phyloP scores from a whole-genome alignment of 176 grass and related monocot species.

The Poa pratensis region DNA sequence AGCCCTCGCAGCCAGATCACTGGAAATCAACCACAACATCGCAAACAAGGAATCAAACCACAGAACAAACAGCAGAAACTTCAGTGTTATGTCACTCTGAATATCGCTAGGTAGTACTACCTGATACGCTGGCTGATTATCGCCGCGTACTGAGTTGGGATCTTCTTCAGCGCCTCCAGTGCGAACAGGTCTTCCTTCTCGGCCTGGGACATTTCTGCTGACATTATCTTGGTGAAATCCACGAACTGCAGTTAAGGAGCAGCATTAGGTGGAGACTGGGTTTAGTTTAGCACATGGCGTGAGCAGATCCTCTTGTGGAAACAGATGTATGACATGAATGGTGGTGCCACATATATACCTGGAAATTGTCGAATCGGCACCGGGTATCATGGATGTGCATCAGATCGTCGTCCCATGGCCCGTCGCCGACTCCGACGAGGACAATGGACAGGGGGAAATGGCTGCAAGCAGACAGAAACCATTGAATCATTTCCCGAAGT shows the following conservation, averaged over 20 bases:
- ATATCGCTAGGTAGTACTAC: background rate
- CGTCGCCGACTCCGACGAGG: conserved; percentile 61
- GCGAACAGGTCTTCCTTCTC: conserved; percentile 48
- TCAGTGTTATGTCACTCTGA: too few species aligned
- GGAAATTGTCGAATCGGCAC: conserved; percentile 56
- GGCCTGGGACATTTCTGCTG: conserved; percentile 33
- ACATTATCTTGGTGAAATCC: conserved; percentile 78
- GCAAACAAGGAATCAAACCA: background rate
- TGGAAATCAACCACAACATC: background rate
- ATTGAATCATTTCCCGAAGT: too few species aligned
- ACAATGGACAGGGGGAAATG: conserved; percentile 61
- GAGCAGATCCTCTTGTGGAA: background rate
- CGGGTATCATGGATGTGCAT: conserved; percentile 31
- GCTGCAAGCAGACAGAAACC: conserved; percentile 7
- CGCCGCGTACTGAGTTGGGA: conserved; percentile 57
- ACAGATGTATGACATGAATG: background rate
- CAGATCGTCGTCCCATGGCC: conserved; percentile 51
- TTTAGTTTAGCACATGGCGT: background rate
- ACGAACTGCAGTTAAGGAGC: conserved; percentile 55
- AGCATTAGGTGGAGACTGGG: background rate
- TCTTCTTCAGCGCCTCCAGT: conserved; percentile 38
- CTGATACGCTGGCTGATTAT: conserved; percentile 48
- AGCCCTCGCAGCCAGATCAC: background rate
- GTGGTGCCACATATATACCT: conserved; percentile 18
- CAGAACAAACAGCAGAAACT: too few species aligned